Evolutionary conservation across 345 rosid species (phyloP).

Genomic region (Kandelia obovata): DNA sequence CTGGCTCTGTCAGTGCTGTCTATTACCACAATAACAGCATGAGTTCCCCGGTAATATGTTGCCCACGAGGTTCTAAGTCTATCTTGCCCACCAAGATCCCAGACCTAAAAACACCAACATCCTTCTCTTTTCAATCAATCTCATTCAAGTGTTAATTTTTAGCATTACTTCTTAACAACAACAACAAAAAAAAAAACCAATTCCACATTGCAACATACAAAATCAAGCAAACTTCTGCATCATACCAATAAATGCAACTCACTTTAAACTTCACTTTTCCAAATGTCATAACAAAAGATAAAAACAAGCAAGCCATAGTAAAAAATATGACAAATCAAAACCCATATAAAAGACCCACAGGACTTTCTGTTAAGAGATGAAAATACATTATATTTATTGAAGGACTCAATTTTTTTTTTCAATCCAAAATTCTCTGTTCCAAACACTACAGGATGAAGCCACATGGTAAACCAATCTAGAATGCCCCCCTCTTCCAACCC

Average conservation of each 20-base stretch:
- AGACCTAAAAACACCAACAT: slow-evolving; percentile 45
- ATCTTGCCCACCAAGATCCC: slow-evolving; percentile 99
- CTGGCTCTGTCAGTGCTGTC: slow-evolving; percentile 95
- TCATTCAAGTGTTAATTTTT: background rate
- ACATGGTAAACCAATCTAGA: background rate
- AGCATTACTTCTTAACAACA: too few relatives aligned
- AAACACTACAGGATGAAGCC: background rate
- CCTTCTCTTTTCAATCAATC: background rate
- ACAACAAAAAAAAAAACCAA: background rate
- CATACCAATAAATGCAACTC: background rate
- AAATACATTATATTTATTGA: background rate
- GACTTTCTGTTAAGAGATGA: background rate
- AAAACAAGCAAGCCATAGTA: background rate
- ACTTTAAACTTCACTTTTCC: background rate
- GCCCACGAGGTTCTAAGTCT: slow-evolving; percentile 94
- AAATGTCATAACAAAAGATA: background rate
- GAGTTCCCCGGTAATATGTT: slow-evolving; percentile 88
- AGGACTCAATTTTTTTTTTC: background rate
- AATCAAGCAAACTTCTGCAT: background rate
- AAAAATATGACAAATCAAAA: too few relatives aligned
- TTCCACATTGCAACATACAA: background rate
- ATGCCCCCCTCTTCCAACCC: background rate
- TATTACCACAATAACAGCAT: slow-evolving; percentile 78
- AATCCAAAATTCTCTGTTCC: background rate
- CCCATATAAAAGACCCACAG: background rate